A percentile compares a stretch with the other conserved stretches of the same genome.
phyloP scores from a whole-genome alignment of 148 eudicot species.

The Cornus controversa region DNA sequence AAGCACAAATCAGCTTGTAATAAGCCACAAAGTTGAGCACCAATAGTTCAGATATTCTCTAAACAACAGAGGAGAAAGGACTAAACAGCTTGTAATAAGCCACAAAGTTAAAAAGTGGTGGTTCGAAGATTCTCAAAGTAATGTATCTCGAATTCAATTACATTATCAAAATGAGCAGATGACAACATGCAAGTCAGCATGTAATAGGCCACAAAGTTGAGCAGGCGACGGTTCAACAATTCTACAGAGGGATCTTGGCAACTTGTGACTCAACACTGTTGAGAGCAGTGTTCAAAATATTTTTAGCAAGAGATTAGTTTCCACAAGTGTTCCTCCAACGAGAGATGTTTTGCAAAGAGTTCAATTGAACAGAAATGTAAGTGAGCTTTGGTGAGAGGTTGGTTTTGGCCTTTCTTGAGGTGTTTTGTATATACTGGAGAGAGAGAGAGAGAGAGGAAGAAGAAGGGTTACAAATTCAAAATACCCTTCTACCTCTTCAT shows the following conservation, averaged over 20 bases:
- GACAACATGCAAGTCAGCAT: conserved; percentile 28
- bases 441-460: too few species aligned
- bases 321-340: neutral
- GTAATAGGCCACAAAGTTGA: conserved; percentile 50
- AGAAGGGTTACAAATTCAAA: too few species aligned
- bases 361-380: neutral
- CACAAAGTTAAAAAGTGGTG: too few species aligned
- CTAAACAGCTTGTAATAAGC: conserved; percentile 5
- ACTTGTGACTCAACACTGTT: neutral
- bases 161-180: too few species aligned
- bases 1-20: conserved; percentile 53
- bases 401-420: neutral
- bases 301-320: neutral
- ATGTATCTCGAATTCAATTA: too few species aligned
- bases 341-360: neutral
- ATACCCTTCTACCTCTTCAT: too few species aligned
- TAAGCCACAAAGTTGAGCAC: conserved; percentile 44
- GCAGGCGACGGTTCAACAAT: conserved; percentile 54
- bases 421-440: too few species aligned
- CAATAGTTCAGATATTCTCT: conserved; percentile 57
- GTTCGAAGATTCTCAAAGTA: too few species aligned
- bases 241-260: too few species aligned
- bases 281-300: neutral
- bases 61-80: conserved; percentile 39
- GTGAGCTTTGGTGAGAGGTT: too few species aligned